Evolutionary conservation across 176 grass and related monocot species (phyloP).

Genomic region (Cymbopogon citratus): DNA sequence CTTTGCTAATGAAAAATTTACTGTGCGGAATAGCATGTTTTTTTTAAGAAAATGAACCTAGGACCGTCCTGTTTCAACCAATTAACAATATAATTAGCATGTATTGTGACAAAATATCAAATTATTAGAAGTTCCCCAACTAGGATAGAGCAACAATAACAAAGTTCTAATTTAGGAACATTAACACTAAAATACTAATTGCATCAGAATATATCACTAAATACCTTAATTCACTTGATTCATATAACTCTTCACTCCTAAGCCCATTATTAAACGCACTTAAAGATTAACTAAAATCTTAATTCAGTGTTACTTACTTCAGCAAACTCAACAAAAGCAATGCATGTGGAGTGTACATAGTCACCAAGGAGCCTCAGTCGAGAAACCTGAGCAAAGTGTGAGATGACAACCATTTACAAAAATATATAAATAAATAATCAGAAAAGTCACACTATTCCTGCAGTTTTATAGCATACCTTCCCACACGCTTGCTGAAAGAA

Average conservation of each 20-base stretch:
- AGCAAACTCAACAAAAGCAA: slow-evolving; percentile 97
- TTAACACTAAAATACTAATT: background rate
- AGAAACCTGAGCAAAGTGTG: slow-evolving; percentile 59
- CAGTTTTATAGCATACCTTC: slow-evolving; percentile 38
- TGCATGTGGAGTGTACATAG: slow-evolving; percentile 79
- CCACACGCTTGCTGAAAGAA: slow-evolving; percentile 80
- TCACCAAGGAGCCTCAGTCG: slow-evolving; percentile 86
- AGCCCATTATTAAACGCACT: background rate
- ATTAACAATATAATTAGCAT: background rate
- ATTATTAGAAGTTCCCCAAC: background rate
- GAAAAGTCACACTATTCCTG: background rate
- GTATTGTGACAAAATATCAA: background rate
- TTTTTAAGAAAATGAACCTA: background rate
- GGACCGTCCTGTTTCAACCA: background rate
- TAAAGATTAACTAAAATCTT: background rate
- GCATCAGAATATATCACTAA: background rate
- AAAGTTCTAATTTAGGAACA: too few relatives aligned
- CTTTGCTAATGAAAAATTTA: background rate
- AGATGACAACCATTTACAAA: background rate
- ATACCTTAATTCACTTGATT: background rate
- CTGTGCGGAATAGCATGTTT: background rate
- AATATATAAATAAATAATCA: background rate
- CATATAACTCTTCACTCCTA: background rate
- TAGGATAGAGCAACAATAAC: too few relatives aligned
- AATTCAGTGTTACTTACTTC: slow-evolving; percentile 45